A percentile compares a stretch with the other conserved stretches of the same genome.
Evolutionary conservation across 2,329 filamentous ascomycete species (phyloP).

Genomic region (Sporothrix brasiliensis): DNA sequence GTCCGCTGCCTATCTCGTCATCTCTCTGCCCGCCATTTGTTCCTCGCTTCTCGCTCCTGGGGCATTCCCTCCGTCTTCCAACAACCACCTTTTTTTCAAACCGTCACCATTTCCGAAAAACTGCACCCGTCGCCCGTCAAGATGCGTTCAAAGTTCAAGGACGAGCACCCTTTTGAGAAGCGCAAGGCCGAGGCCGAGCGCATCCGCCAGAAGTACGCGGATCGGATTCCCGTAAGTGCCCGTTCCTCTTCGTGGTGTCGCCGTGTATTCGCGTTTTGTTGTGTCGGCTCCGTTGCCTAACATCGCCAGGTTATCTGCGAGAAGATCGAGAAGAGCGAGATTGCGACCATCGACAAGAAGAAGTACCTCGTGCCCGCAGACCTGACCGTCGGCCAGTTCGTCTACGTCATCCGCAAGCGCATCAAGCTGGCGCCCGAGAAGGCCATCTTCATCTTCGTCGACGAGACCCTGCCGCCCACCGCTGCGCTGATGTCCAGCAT

Average conservation of each 20-base stretch:
- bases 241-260: neutral
- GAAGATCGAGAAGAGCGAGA: conserved; percentile 99
- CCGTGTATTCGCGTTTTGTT: neutral
- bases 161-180: conserved; percentile 99
- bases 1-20: conserved; percentile 23
- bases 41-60: neutral
- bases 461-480: conserved; percentile 94
- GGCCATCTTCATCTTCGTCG: conserved; percentile 99
- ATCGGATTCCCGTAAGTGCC: conserved; percentile 89
- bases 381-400: conserved; percentile 95
- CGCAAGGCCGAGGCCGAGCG: conserved; percentile 99
- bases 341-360: conserved; percentile 99
- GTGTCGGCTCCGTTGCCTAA: neutral
- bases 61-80: neutral
- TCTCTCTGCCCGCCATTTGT: neutral
- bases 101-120: conserved; percentile 32
- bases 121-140: conserved; percentile 49
- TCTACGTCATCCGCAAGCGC: conserved; percentile 99
- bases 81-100: neutral
- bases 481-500: conserved; percentile 99
- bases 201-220: conserved; percentile 97
- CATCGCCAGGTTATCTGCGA: conserved; percentile 87
- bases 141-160: conserved; percentile 99
- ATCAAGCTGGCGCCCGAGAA: conserved; percentile 99
- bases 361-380: conserved; percentile 98